Evolutionary conservation across 371 early-diverging fungal species (phyloP).

Genomic region (Syncephalastrum racemosum): DNA sequence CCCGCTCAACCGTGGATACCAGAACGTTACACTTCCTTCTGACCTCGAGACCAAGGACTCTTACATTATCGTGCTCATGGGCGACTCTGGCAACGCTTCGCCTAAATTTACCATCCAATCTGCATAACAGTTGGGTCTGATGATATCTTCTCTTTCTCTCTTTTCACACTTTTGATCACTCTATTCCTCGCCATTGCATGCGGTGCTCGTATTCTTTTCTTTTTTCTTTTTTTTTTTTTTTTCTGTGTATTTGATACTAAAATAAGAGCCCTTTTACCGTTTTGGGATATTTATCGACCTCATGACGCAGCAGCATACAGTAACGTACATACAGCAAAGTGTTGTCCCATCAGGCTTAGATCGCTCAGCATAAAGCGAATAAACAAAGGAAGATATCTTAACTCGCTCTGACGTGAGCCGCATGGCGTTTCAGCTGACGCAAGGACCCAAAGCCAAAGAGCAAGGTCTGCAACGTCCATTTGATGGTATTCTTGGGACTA

Average conservation of each 20-base stretch:
- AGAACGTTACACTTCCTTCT: conserved; percentile 31
- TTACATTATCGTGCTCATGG: conserved; percentile 48
- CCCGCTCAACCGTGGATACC: conserved; percentile 27
- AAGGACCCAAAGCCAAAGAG: conserved; percentile 31
- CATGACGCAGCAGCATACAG: too few species aligned
- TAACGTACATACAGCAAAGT: too few species aligned
- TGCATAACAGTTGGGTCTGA: neutral
- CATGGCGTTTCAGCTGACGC: conserved; percentile 6
- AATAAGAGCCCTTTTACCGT: too few species aligned
- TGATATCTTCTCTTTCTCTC: neutral
- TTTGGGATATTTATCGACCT: too few species aligned
- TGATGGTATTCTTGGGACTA: conserved; percentile 26
- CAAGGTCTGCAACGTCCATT: conserved; percentile 38
- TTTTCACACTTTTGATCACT: neutral
- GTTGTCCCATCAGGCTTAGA: too few species aligned
- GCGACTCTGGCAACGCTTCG: conserved; percentile 51
- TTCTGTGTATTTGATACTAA: too few species aligned
- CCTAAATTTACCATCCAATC: conserved; percentile 31
- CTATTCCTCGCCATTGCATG: neutral
- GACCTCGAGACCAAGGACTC: conserved; percentile 25
- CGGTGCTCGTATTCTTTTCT: too few species aligned
- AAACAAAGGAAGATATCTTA: conserved; percentile 1
- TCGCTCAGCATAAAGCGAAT: neutral
- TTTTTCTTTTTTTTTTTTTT: too few species aligned
- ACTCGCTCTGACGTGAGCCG: conserved; percentile 7